Conservation (phyloP, 352 stramenopile species). For the Globisporangium heterothallicum region DNA sequence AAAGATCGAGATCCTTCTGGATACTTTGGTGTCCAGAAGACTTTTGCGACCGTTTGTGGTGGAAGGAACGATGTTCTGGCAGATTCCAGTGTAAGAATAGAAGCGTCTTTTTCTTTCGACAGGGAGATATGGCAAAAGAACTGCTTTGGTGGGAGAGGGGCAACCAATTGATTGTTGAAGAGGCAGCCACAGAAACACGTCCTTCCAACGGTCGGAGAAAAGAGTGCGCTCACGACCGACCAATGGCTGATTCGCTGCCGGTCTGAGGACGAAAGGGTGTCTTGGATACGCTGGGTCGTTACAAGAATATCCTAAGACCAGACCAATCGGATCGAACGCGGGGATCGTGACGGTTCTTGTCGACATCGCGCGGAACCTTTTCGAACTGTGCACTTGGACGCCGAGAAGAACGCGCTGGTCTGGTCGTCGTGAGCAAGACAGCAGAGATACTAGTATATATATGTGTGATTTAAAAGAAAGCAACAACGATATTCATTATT, state of each 20-base stretch:
- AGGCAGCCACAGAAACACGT: background rate
- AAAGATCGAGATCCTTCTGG: slow-evolving; percentile 74
- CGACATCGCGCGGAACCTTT: background rate
- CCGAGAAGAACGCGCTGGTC: background rate
- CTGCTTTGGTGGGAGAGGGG: background rate
- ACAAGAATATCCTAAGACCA: background rate
- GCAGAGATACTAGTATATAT: no score
- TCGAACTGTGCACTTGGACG: background rate
- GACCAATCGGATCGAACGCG: background rate
- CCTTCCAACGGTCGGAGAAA: background rate
- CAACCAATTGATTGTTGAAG: background rate
- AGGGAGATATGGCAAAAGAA: background rate
- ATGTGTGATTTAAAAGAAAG: background rate
- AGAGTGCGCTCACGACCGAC: background rate
- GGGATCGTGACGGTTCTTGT: no score
- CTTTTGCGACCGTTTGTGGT: slow-evolving; percentile 79
- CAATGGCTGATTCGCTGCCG: background rate
- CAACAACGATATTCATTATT: slow-evolving; percentile 12
- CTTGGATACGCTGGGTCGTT: background rate
- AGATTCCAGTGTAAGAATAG: slow-evolving; percentile 33
- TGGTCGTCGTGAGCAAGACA: background rate
- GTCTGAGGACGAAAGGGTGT: background rate
- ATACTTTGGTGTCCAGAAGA: slow-evolving; percentile 67
- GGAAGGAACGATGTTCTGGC: slow-evolving; percentile 84
- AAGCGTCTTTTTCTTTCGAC: background rate